These are phyloP conservation scores for Parathielavia appendiculata DNA, from an alignment of 495 filamentous ascomycete species.

Conservation along the genomic window DNA sequence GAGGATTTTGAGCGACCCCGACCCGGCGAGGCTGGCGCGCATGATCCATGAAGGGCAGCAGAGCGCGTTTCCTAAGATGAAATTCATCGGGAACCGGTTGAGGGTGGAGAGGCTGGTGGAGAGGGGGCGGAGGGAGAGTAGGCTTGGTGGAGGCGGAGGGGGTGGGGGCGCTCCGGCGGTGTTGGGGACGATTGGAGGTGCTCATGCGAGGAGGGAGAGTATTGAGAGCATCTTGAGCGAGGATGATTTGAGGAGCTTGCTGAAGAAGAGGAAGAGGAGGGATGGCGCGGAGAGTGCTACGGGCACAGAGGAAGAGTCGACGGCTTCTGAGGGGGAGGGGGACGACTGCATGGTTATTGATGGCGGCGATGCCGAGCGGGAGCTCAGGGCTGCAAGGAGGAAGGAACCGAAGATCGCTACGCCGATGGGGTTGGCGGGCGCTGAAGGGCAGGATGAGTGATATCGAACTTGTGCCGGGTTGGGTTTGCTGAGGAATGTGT, in stretches of 20 bases:
- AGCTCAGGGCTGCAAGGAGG: background rate
- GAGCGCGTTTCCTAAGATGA: constrained; percentile 79
- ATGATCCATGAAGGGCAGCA: constrained; percentile 89
- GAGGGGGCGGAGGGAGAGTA: constrained; percentile 58
- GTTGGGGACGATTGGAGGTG: background rate
- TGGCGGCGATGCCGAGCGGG: constrained; percentile 9
- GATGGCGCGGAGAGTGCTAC: background rate
- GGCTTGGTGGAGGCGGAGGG: constrained; percentile 20
- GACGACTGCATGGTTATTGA: constrained; percentile 5
- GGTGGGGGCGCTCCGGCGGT: background rate
- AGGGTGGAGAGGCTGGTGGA: constrained; percentile 78
- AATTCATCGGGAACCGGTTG: constrained; percentile 82
- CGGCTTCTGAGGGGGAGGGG: constrained; percentile 15
- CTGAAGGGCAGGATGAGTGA: constrained; percentile 3
- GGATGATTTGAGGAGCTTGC: constrained; percentile 24
- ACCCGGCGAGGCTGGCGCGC: constrained; percentile 61
- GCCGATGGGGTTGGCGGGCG: constrained; percentile 11
- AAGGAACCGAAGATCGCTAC: constrained; percentile 4
- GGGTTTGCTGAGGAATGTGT: no score
- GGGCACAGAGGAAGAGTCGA: constrained; percentile 23
- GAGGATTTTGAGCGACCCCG: constrained; percentile 81
- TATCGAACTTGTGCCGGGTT: background rate
- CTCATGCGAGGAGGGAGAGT: constrained; percentile 21
- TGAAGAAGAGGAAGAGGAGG: constrained; percentile 9
- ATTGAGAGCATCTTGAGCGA: constrained; percentile 30